Base-by-base conservation (phyloP, 2,329 filamentous ascomycete genomes). In the Penicillium sp. region DNA sequence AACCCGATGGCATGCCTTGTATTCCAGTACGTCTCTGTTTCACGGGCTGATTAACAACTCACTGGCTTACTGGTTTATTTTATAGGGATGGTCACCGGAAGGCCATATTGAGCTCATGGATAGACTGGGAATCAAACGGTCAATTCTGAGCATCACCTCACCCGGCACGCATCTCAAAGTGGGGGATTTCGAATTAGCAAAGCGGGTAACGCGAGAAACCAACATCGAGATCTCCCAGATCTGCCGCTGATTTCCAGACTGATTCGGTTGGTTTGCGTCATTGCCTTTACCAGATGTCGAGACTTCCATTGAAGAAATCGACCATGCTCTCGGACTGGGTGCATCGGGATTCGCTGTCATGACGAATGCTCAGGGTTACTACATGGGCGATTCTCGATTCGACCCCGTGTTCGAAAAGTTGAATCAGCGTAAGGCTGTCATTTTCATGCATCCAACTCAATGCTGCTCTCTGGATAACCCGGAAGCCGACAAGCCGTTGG, bases 371-470 rank as follows among this genome's bases (percentile, higher is more conserved):
- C 29, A 47, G 31, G 44, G 29, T 6, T 21, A 47, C 19, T 47
- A 42, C 14, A 36, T 47, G 31, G 44, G 44, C 13, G 44, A 47
- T 24, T 34, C 44, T 2, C 29, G 33, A 24, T 47, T 37, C 21
- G 44, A 47, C 16, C 44, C 44, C 7, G 44, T 47, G 4, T 48
- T 48, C 16, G 19, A 48, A 28, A 48, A 47, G 9, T 34, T 47
- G 9, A 47, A 47, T 16, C 5, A 19, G 26, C 44, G 19, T 10
- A 42, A 42, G 7, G 14, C 46, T 18, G 6, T 48, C 28, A 16
- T 48, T 3, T 48, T 48, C 19, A 48, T 48, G 46, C 46, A 48
- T 39, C 46, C 46, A 4, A 48, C 46, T 11, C 31, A 37, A 18
- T 39, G 31, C n/a, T 48, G 46, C 14, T 47, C 44, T 21, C 36